Conservation (phyloP, 2,329 filamentous ascomycete genomes). For the Sporothrix inflata region DNA sequence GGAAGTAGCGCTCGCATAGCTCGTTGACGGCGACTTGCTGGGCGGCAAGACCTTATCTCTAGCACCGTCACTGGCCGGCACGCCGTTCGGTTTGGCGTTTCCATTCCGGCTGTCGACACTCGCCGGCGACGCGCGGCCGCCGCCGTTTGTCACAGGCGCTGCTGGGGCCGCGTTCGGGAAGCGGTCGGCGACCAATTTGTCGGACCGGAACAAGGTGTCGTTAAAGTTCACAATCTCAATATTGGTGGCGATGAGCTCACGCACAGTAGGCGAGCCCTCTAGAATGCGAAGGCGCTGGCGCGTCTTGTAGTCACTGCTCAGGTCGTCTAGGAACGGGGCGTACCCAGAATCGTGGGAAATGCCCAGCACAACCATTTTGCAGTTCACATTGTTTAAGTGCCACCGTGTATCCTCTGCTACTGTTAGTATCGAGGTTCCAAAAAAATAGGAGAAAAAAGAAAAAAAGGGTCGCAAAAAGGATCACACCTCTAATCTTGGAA, state of each 20-base stretch:
- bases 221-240: conserved; percentile 53
- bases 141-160: neutral
- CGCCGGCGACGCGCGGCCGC: neutral
- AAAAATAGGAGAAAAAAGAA: neutral
- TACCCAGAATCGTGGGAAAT: conserved; percentile 66
- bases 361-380: conserved; percentile 63
- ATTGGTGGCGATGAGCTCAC: conserved; percentile 53
- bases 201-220: conserved; percentile 55
- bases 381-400: conserved; percentile 64
- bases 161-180: neutral
- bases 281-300: conserved; percentile 55
- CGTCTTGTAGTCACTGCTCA: conserved; percentile 50
- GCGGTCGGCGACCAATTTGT: conserved; percentile 52
- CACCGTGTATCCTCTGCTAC: conserved; percentile 54
- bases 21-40: neutral
- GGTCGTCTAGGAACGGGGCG: conserved; percentile 60
- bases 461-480: neutral
- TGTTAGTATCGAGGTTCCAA: neutral
- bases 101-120: conserved; percentile 23
- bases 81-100: conserved; percentile 10
- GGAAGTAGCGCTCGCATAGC: conserved; percentile 3
- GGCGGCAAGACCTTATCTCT: neutral
- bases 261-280: conserved; percentile 56
- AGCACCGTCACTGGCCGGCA: neutral
- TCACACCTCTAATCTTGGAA: conserved; percentile 62